Base-by-base conservation (phyloP, 2,329 filamentous ascomycete species). In the Thielaviopsis punctulata region DNA sequence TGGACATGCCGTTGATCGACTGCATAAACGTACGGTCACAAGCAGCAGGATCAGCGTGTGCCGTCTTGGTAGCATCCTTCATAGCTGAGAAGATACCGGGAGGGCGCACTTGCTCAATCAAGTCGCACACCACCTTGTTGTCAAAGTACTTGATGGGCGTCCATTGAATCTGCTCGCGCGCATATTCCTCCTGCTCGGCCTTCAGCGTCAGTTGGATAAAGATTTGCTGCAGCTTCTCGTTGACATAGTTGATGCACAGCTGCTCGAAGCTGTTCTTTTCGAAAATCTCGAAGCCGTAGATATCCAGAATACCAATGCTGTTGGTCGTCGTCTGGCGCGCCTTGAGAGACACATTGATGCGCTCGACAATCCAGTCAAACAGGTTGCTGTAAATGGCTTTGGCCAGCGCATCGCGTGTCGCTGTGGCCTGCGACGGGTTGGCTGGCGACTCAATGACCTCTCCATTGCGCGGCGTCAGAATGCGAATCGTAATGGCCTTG, bases 241-340 rank as follows among this genome's bases (percentile, higher is more conserved):
- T 98, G 63, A 96, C 93, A 63, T 96, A 98, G 71, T 98, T 98
- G 75, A 98, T 98, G 69, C 92, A 98, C 7, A 98, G 78, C 68
- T 98, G 92, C 66, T 98, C 92, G 62, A 98, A 98, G 58, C 86
- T 95, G 71, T 98, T 98, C 70, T 90, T 92, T 65, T 98, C 92
- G 59, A 98, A 98, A 59, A 98, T 98, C 64, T 98, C 92, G 62
- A 98, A 98, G 2, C 92, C 92, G 65, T 98, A 98, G 59, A 98
- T 98, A 73, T 98, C 92, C 59, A 98, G 75, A 63, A 98, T 96
- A 63, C 92, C 92, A 59, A 98, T 92, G 2, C 86, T 86, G 65
- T 95, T 92, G 43, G 79, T 71, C 3, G 89, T 77, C 0, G 78
- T 69, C 48, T 86, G 84, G 57, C 81, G 78, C 19, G 90, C 85